phyloP scores from a whole-genome alignment of 2,329 filamentous ascomycete species.

The Sporothrix curviconia region DNA sequence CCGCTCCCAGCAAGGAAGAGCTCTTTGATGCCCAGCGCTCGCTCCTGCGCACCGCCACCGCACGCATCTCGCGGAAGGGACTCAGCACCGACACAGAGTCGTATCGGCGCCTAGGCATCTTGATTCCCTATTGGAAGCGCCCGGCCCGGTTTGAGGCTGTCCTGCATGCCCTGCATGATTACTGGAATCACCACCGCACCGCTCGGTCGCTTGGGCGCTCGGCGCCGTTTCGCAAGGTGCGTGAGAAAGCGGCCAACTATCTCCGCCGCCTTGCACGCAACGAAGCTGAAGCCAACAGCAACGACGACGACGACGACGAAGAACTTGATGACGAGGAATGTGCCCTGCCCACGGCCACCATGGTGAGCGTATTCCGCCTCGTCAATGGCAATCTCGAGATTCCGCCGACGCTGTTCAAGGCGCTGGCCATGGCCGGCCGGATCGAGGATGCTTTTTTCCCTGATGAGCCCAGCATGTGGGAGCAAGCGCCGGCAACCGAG shows the following conservation, averaged over 20 bases:
- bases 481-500: background rate
- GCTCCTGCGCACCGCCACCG: slow-evolving; percentile 7
- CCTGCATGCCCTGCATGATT: slow-evolving; percentile 7
- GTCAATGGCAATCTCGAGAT: slow-evolving; percentile 18
- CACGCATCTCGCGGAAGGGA: slow-evolving; percentile 10
- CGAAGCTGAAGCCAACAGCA: background rate
- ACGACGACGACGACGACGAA: background rate
- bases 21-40: slow-evolving; percentile 5
- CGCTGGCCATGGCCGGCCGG: slow-evolving; percentile 13
- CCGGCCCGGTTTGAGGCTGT: slow-evolving; percentile 6
- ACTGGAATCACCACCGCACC: slow-evolving; percentile 11
- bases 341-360: slow-evolving; percentile 6
- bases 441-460: slow-evolving; percentile 16
- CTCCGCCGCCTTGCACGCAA: slow-evolving; percentile 4
- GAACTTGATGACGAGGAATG: background rate
- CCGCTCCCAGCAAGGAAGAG: background rate
- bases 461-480: slow-evolving; percentile 14
- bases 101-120: slow-evolving; percentile 16
- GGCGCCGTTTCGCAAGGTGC: slow-evolving; percentile 9
- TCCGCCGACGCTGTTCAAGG: slow-evolving; percentile 16
- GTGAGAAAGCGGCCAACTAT: slow-evolving; percentile 3
- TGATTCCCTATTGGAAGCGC: slow-evolving; percentile 11
- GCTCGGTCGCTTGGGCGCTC: slow-evolving; percentile 6
- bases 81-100: slow-evolving; percentile 15
- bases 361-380: slow-evolving; percentile 16